Evolutionary conservation across 2,329 filamentous ascomycete species (phyloP).

Genomic region (Aspergillus hortae): DNA sequence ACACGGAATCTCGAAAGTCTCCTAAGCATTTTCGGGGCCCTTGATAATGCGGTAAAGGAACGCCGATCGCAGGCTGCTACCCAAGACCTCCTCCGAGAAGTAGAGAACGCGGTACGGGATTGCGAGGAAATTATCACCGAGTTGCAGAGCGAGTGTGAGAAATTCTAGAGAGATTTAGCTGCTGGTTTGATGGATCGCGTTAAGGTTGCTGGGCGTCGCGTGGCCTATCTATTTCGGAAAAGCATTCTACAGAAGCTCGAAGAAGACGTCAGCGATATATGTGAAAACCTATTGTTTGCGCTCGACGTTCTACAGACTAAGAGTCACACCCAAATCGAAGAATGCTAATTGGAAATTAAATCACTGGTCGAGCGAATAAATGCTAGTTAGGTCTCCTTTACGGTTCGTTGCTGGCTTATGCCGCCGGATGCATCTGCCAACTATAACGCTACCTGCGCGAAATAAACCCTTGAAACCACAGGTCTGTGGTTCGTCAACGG

Average conservation of each 20-base stretch:
- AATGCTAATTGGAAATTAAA: neutral
- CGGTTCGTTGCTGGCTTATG: neutral
- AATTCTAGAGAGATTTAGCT: neutral
- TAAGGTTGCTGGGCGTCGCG: slow-evolving; percentile 13
- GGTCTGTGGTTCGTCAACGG: neutral
- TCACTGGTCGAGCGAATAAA: neutral
- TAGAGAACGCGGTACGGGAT: neutral
- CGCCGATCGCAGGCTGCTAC: neutral
- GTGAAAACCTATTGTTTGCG: slow-evolving; percentile 27
- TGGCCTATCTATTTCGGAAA: slow-evolving; percentile 26
- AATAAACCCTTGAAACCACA: neutral
- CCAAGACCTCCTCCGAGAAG: neutral
- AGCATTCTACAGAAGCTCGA: slow-evolving; percentile 40
- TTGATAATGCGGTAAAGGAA: neutral
- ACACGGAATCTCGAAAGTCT: slow-evolving; percentile 4
- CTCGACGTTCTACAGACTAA: slow-evolving; percentile 30
- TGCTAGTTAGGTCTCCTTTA: neutral
- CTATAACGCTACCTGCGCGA: neutral
- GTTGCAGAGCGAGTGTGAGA: neutral
- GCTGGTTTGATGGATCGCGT: neutral
- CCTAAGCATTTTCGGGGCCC: neutral
- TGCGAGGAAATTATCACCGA: neutral
- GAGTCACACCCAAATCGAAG: neutral
- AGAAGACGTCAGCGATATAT: slow-evolving; percentile 33
- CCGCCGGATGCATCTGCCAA: neutral